Percentiles rank a stretch among this genome's conserved stretches.
Evolutionary conservation across 139 green algal species (phyloP).

Genomic region (Volvox reticuliferus): DNA sequence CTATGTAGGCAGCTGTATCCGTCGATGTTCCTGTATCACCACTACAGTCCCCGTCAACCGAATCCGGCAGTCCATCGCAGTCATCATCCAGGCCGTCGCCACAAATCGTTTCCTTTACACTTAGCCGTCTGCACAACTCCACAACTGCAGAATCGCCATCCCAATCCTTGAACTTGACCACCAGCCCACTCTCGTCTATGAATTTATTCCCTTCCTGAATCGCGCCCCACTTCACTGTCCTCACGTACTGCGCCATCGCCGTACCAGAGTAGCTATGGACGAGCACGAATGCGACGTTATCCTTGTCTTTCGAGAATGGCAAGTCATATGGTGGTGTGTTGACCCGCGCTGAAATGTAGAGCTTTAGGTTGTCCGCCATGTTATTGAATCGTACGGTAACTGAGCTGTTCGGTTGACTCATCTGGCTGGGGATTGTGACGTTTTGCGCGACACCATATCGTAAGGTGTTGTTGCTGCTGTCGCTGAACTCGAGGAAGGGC

Average conservation of each 20-base stretch:
- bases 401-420: neutral
- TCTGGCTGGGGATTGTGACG: neutral
- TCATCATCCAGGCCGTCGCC: constrained; percentile 29
- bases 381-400: neutral
- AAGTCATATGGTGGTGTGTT: constrained; percentile 23
- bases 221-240: neutral
- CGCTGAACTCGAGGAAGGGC: neutral
- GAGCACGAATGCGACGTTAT: neutral
- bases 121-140: neutral
- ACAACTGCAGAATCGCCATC: neutral
- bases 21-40: neutral
- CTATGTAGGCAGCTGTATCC: too few species aligned
- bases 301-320: neutral
- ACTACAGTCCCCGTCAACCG: neutral
- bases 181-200: neutral
- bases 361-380: neutral
- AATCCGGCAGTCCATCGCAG: constrained; percentile 2
- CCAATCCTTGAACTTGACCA: neutral
- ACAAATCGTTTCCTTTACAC: neutral
- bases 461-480: neutral
- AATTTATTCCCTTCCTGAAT: too few species aligned
- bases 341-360: constrained; percentile 4
- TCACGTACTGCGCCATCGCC: neutral
- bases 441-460: too few species aligned
- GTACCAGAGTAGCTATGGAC: constrained; percentile 18